Conservation (phyloP, 371 early-diverging fungal species). For the Fennellomyces sp. region DNA sequence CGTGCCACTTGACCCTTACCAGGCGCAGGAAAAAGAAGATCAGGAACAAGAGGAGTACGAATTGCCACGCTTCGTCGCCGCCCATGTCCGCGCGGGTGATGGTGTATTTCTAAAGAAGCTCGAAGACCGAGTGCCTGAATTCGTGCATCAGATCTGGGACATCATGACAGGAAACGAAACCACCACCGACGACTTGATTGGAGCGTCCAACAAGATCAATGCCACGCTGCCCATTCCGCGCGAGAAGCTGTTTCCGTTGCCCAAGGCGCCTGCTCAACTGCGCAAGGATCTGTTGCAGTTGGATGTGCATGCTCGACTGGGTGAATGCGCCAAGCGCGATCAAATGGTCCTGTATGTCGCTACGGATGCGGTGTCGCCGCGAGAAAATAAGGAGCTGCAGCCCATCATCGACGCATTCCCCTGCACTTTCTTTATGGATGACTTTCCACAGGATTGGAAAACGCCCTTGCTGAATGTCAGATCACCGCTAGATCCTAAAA, state of each 20-base stretch:
- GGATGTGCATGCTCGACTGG: conserved; percentile 7
- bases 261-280: conserved; percentile 18
- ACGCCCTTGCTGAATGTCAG: conserved; percentile 13
- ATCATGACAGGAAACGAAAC: conserved; percentile 35
- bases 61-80: conserved; percentile 32
- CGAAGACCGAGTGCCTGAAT: conserved; percentile 27
- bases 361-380: conserved; percentile 24
- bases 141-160: conserved; percentile 32
- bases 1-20: conserved; percentile 23
- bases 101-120: conserved; percentile 29
- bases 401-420: conserved; percentile 28
- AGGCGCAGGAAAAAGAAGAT: conserved; percentile 19
- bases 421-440: conserved; percentile 27
- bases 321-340: conserved; percentile 17
- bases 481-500: conserved; percentile 27
- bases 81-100: conserved; percentile 41
- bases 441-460: conserved; percentile 18
- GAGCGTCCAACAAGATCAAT: conserved; percentile 17
- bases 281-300: conserved; percentile 13
- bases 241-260: conserved; percentile 13
- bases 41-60: conserved; percentile 10
- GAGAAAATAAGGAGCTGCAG: conserved; percentile 14
- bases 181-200: conserved; percentile 23
- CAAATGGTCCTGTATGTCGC: conserved; percentile 33
- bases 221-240: not conserved